Evolutionary conservation across 202 grass and related monocot species (phyloP).

Genomic region (Carex arenaria): DNA sequence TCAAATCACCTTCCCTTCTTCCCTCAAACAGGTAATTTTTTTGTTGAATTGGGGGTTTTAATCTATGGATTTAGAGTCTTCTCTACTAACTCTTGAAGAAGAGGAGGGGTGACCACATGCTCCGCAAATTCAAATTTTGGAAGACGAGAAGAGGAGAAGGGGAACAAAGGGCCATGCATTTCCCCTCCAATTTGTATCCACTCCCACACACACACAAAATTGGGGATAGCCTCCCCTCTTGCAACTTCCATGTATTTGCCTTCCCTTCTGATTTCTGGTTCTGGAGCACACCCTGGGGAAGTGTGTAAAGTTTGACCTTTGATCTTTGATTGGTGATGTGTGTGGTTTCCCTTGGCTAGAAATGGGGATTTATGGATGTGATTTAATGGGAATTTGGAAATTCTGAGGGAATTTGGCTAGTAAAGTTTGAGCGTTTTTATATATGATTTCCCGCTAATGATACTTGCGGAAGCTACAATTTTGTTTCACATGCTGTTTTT

Average conservation of each 20-base stretch:
- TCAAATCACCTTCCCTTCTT: constrained; percentile 80
- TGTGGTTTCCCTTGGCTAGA: background rate
- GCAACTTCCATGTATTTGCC: background rate
- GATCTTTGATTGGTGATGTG: background rate
- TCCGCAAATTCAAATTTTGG: background rate
- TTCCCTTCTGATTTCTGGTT: background rate
- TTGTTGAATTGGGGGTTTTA: background rate
- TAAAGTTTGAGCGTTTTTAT: background rate
- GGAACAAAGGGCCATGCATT: background rate
- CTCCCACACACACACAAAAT: too few species aligned
- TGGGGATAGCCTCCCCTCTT: background rate
- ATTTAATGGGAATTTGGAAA: background rate
- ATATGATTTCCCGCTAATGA: background rate
- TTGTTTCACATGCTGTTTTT: background rate
- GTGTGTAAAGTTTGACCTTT: background rate
- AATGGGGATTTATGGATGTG: background rate
- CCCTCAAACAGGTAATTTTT: constrained; percentile 76
- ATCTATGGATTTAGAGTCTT: constrained; percentile 10
- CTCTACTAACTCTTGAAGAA: background rate
- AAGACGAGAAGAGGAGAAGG: background rate
- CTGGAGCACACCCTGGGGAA: background rate
- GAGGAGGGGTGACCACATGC: background rate
- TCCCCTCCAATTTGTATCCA: background rate
- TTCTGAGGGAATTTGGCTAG: background rate
- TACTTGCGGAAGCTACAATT: background rate